These are phyloP conservation scores for Leccinum huronense DNA, from an alignment of 1,284 basidiomycete genomes.

Conservation along the genomic window DNA sequence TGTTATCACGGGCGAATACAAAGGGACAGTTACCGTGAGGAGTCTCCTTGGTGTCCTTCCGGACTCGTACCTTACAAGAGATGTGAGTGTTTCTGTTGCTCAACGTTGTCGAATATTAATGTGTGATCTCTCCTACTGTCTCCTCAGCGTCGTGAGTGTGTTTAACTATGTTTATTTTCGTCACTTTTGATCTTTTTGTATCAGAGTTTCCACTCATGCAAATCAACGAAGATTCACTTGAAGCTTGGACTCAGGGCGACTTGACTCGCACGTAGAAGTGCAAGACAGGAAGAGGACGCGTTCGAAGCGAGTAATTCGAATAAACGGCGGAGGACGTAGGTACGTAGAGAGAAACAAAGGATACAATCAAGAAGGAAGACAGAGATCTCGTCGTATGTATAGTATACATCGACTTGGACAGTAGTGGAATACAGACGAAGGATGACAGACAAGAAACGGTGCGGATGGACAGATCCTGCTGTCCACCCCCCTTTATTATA, in stretches of 20 bases:
- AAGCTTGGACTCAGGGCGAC: too few species aligned
- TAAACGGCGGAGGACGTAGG: conserved; percentile 53
- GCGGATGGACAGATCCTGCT: conserved; percentile 7
- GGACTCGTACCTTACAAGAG: too few species aligned
- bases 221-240: too few species aligned
- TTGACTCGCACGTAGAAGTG: conserved; percentile 36
- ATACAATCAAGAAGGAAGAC: not conserved
- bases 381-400: not conserved
- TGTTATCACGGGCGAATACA: too few species aligned
- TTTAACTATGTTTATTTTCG: too few species aligned
- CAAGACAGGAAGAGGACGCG: conserved; percentile 63
- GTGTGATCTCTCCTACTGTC: too few species aligned
- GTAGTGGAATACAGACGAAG: not conserved
- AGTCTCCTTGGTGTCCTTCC: too few species aligned
- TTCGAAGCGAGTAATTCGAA: conserved; percentile 53
- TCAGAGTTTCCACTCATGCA: not conserved
- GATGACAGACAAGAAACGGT: not conserved
- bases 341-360: conserved; percentile 8
- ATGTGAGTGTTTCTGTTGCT: too few species aligned
- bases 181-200: not conserved
- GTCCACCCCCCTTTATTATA: not conserved
- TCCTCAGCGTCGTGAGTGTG: too few species aligned
- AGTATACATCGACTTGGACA: conserved; percentile 14
- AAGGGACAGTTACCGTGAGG: too few species aligned
- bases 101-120: too few species aligned